Evolutionary conservation across 2,329 filamentous ascomycete genomes (phyloP).

Genomic region (Bisporella sp.): DNA sequence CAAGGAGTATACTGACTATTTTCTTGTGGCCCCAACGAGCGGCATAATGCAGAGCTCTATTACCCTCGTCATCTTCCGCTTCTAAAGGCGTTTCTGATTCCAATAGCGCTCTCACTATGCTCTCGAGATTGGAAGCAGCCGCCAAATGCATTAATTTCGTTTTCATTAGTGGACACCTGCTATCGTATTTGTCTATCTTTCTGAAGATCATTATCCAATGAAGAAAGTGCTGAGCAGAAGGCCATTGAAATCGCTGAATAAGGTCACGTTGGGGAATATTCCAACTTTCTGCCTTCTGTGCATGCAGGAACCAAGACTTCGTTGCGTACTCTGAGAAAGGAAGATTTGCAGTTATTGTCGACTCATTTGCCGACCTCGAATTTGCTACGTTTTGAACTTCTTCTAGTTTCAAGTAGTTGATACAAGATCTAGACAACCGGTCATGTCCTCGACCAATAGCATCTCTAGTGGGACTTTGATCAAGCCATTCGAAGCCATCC

Average conservation of each 20-base stretch:
- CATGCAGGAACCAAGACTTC: no score
- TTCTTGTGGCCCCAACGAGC: constrained; percentile 1
- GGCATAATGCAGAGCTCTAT: constrained; percentile 6
- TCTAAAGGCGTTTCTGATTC: background rate
- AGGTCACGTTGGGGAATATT: background rate
- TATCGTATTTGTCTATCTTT: background rate
- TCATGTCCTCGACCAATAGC: constrained; percentile 7
- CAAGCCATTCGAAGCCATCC: background rate
- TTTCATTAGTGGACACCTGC: background rate
- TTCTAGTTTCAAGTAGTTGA: constrained; percentile 8
- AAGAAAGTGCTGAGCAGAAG: background rate
- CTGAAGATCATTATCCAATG: constrained; percentile 1
- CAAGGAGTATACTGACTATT: constrained; percentile 7
- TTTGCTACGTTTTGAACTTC: constrained; percentile 1
- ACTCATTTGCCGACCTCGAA: background rate
- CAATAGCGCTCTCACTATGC: constrained; percentile 1
- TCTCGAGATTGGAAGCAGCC: constrained; percentile 4
- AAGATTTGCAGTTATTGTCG: background rate
- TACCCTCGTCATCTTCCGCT: constrained; percentile 2
- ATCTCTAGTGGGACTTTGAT: background rate
- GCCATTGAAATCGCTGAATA: constrained; percentile 1
- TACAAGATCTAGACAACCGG: constrained; percentile 8
- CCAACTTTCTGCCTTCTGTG: no score
- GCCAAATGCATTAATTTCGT: constrained; percentile 10
- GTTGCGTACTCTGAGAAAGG: background rate